Base-by-base conservation (phyloP, 176 grass and related monocot species). In the Phoenix roebelenii region DNA sequence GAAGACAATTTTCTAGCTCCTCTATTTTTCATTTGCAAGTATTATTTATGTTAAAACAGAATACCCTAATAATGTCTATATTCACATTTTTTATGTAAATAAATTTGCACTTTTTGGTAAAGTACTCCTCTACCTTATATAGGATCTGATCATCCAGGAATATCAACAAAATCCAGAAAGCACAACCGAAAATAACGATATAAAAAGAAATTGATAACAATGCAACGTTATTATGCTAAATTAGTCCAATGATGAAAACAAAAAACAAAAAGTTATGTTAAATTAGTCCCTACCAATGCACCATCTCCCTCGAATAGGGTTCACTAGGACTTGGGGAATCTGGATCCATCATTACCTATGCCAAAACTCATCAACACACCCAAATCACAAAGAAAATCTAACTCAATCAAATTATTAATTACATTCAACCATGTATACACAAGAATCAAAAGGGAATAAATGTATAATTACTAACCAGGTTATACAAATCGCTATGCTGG, bases 271-370 rank as follows among this genome's bases (percentile, higher is more conserved):
- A 2, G 20, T 3, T 19, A 19, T 59, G 5, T 28, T 28, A 28
- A 28, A 28, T 28, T 28, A 28, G 26, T n/a, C 62, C 39, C 48
- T 81, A 92, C 89, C 84, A 89, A 78, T 95, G 89, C 35, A 95
- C 60, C 70, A 74, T 80, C 61, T 95, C 89, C 64, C 64, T 95
- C 89, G 82, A 77, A 44, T 28, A 53, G 12, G 89, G 89, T 19
- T 95, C 81, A 50, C 89, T 95, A 28, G 89, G 89, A 72, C 85
- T 88, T 4, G 89, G 89, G 32, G 85, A 77, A 74, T 95, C 89
- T 9, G 85, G 89, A 74, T 95, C 85, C 54, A 67, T 85, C 85
- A 95, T 85, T 2, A 89, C 64, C 85, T 94, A 30, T 3, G 5
- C 3, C 26, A 28, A 28, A 28, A 28, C 26, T 28, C 48, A 19